These are phyloP conservation scores for Candida buenavistaensis DNA, from an alignment of 1,139 yeast genomes.

Conservation along the genomic window DNA sequence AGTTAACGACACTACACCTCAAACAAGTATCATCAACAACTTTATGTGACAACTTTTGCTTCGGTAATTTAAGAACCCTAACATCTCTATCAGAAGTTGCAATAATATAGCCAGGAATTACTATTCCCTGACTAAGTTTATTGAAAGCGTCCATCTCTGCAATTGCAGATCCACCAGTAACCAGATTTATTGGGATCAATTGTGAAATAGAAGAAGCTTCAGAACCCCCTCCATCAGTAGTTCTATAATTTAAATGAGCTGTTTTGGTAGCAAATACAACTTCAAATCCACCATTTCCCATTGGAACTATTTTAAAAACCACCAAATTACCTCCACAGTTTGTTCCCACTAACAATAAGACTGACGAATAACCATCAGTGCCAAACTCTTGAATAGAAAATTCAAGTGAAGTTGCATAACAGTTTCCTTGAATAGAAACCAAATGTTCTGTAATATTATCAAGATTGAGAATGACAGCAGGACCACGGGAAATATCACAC, in stretches of 20 bases:
- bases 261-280: slow-evolving; percentile 57
- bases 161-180: slow-evolving; percentile 59
- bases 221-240: slow-evolving; percentile 27
- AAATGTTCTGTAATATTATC: slow-evolving; percentile 44
- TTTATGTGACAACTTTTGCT: slow-evolving; percentile 61
- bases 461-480: slow-evolving; percentile 64
- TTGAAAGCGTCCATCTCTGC: slow-evolving; percentile 65
- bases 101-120: slow-evolving; percentile 63
- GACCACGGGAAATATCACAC: slow-evolving; percentile 78
- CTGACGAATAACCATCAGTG: slow-evolving; percentile 67
- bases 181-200: slow-evolving; percentile 59
- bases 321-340: slow-evolving; percentile 69
- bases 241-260: slow-evolving; percentile 38
- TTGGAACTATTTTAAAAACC: slow-evolving; percentile 69
- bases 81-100: slow-evolving; percentile 63
- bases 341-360: slow-evolving; percentile 77
- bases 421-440: slow-evolving; percentile 34
- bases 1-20: slow-evolving; percentile 36
- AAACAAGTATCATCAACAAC: slow-evolving; percentile 65
- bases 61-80: slow-evolving; percentile 62
- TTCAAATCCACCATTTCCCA: slow-evolving; percentile 64
- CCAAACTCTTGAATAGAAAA: slow-evolving; percentile 71
- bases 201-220: slow-evolving; percentile 52
- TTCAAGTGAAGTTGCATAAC: slow-evolving; percentile 61
- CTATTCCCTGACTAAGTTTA: slow-evolving; percentile 60